Evolutionary conservation across 2,329 filamentous ascomycete genomes (phyloP).

Genomic region (Neonectria hederae): DNA sequence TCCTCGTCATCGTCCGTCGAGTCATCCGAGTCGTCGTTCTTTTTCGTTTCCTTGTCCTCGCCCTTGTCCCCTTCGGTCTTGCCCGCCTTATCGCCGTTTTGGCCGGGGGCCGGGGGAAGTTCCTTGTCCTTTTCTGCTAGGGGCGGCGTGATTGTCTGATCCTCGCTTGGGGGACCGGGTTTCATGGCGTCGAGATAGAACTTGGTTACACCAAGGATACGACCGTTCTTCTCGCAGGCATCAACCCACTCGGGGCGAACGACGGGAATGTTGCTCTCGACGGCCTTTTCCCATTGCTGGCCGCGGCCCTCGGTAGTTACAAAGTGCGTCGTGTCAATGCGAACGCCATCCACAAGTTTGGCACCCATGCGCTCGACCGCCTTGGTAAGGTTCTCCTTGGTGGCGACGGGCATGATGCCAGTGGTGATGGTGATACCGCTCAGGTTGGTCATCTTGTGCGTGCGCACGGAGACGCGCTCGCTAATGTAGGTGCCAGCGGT

Average conservation of each 20-base stretch:
- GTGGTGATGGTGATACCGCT: slow-evolving; percentile 95
- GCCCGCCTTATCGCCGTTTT: slow-evolving; percentile 34
- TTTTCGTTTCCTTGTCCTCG: slow-evolving; percentile 36
- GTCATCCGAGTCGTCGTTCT: slow-evolving; percentile 29
- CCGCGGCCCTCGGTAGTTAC: slow-evolving; percentile 94
- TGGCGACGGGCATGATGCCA: slow-evolving; percentile 79
- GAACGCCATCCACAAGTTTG: slow-evolving; percentile 87
- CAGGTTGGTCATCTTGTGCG: slow-evolving; percentile 98
- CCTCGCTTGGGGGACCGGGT: slow-evolving; percentile 53
- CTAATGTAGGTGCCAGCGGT: slow-evolving; percentile 87
- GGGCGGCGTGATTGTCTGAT: slow-evolving; percentile 42
- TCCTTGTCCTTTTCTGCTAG: slow-evolving; percentile 49
- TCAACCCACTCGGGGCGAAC: slow-evolving; percentile 97
- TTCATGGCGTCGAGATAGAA: slow-evolving; percentile 90
- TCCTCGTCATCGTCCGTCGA: slow-evolving; percentile 41
- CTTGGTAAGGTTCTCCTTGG: slow-evolving; percentile 76
- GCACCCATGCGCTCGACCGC: slow-evolving; percentile 91
- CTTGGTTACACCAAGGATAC: slow-evolving; percentile 92
- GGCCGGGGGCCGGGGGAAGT: slow-evolving; percentile 41
- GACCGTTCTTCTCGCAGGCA: slow-evolving; percentile 91
- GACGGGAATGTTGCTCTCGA: slow-evolving; percentile 97
- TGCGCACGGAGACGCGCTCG: slow-evolving; percentile 85
- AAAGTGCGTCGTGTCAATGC: slow-evolving; percentile 98
- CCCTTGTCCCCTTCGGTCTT: slow-evolving; percentile 43
- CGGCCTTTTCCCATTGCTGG: slow-evolving; percentile 92